These are phyloP conservation scores for Beauveria asiatica DNA, from an alignment of 2,329 filamentous ascomycete genomes.

Conservation along the genomic window DNA sequence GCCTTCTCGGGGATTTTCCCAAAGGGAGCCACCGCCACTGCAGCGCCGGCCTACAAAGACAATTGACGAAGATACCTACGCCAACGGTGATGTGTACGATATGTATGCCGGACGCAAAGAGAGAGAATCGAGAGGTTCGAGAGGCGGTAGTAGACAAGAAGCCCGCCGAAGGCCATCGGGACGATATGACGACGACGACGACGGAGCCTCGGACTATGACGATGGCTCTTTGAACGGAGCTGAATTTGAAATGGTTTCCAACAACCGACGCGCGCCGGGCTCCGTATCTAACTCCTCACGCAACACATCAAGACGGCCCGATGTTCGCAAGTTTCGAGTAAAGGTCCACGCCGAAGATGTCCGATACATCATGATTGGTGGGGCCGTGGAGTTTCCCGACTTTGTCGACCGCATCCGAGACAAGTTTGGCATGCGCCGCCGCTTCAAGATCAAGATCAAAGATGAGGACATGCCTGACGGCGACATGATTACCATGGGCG, in stretches of 20 bases:
- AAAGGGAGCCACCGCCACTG: slow-evolving; percentile 26
- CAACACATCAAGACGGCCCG: slow-evolving; percentile 51
- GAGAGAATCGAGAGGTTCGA: slow-evolving; percentile 32
- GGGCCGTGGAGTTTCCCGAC: slow-evolving; percentile 64
- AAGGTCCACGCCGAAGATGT: slow-evolving; percentile 92
- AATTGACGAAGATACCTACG: slow-evolving; percentile 52
- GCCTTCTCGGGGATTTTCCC: slow-evolving; percentile 35
- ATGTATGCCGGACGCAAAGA: slow-evolving; percentile 41
- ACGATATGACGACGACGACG: slow-evolving; percentile 72
- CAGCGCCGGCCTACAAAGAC: slow-evolving; percentile 22
- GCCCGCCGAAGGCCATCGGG: slow-evolving; percentile 28
- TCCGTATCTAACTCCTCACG: slow-evolving; percentile 42
- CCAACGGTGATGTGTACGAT: slow-evolving; percentile 59
- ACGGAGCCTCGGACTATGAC: slow-evolving; percentile 64
- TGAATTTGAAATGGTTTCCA: slow-evolving; percentile 71
- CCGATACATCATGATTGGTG: slow-evolving; percentile 79
- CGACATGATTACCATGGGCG: slow-evolving; percentile 95
- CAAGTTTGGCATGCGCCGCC: slow-evolving; percentile 71
- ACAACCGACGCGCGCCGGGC: slow-evolving; percentile 35
- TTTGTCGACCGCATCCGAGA: slow-evolving; percentile 72
- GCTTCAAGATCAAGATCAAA: slow-evolving; percentile 81
- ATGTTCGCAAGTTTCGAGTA: slow-evolving; percentile 72
- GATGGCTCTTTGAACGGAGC: slow-evolving; percentile 63
- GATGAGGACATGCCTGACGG: slow-evolving; percentile 69
- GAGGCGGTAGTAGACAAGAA: slow-evolving; percentile 27